Conservation (phyloP, 371 early-diverging fungal species). For the Amoeboaphelidium occidentale region DNA sequence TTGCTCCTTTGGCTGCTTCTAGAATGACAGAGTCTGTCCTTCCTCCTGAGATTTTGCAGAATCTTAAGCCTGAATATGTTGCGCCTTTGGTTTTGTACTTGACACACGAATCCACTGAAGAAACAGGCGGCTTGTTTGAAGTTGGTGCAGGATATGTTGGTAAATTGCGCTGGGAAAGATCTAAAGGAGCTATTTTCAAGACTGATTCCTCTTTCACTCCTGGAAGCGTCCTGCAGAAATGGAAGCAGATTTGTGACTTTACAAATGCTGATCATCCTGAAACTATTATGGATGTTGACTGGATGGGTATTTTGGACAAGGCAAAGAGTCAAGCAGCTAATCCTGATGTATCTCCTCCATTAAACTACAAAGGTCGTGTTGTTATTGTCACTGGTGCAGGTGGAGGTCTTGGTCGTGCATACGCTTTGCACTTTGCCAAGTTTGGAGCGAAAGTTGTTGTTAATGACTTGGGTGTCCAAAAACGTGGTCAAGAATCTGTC, state of each 20-base stretch:
- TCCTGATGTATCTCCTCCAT: neutral
- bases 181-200: slow-evolving; percentile 72
- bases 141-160: slow-evolving; percentile 82
- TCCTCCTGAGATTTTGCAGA: slow-evolving; percentile 73
- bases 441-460: slow-evolving; percentile 45
- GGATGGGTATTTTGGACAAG: slow-evolving; percentile 1
- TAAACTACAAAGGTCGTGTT: slow-evolving; percentile 40
- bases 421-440: slow-evolving; percentile 57
- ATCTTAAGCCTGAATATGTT: slow-evolving; percentile 74
- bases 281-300: slow-evolving; percentile 1
- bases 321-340: neutral
- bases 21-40: slow-evolving; percentile 71
- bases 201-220: slow-evolving; percentile 66
- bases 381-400: slow-evolving; percentile 83
- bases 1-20: slow-evolving; percentile 1
- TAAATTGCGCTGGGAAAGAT: slow-evolving; percentile 81
- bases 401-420: slow-evolving; percentile 61
- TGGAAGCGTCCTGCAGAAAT: slow-evolving; percentile 35
- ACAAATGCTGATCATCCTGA: slow-evolving; percentile 1
- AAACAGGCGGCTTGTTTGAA: slow-evolving; percentile 70
- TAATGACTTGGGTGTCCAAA: slow-evolving; percentile 58
- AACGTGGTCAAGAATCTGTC: slow-evolving; percentile 17
- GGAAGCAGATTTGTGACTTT: slow-evolving; percentile 1
- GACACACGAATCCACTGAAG: slow-evolving; percentile 58
- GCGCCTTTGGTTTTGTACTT: slow-evolving; percentile 76